Evolutionary conservation across 257 asterid genomes (phyloP).

Genomic region (Eustoma russellianum): DNA sequence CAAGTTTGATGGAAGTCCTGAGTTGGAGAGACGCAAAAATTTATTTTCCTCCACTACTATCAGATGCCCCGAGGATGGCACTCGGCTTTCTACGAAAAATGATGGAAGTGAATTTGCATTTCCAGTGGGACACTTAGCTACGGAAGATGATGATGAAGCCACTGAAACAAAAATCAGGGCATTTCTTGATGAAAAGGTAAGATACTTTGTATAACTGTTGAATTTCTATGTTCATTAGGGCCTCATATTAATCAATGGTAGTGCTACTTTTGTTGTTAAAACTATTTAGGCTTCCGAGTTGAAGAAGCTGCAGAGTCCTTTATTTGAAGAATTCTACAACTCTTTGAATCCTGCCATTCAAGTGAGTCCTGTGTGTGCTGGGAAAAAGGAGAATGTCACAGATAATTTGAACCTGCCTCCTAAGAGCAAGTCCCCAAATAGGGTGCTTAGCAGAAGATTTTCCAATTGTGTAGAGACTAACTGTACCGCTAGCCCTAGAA

Average conservation of each 20-base stretch:
- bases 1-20: slow-evolving; percentile 75
- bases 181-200: slow-evolving; percentile 91
- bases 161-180: slow-evolving; percentile 88
- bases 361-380: slow-evolving; percentile 41
- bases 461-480: slow-evolving; percentile 64
- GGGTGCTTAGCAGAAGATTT: slow-evolving; percentile 53
- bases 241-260: not conserved
- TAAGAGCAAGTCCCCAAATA: slow-evolving; percentile 81
- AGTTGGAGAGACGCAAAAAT: slow-evolving; percentile 32
- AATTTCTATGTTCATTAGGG: not conserved
- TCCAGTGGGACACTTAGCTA: slow-evolving; percentile 44
- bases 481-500: slow-evolving; percentile 54
- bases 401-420: slow-evolving; percentile 78
- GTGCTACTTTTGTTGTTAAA: slow-evolving; percentile 10
- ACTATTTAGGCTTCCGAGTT: slow-evolving; percentile 68
- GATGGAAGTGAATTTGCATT: slow-evolving; percentile 52
- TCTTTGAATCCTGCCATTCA: slow-evolving; percentile 61
- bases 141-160: slow-evolving; percentile 80
- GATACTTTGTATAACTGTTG: not conserved
- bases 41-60: slow-evolving; percentile 33
- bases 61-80: slow-evolving; percentile 28
- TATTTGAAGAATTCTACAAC: slow-evolving; percentile 76
- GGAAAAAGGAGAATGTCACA: slow-evolving; percentile 73
- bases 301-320: slow-evolving; percentile 88
- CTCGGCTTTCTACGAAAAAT: slow-evolving; percentile 34